Percentiles rank a stretch among this genome's conserved stretches.
phyloP scores from a whole-genome alignment of 2,329 filamentous ascomycete genomes.

The Colletotrichum australisinense region DNA sequence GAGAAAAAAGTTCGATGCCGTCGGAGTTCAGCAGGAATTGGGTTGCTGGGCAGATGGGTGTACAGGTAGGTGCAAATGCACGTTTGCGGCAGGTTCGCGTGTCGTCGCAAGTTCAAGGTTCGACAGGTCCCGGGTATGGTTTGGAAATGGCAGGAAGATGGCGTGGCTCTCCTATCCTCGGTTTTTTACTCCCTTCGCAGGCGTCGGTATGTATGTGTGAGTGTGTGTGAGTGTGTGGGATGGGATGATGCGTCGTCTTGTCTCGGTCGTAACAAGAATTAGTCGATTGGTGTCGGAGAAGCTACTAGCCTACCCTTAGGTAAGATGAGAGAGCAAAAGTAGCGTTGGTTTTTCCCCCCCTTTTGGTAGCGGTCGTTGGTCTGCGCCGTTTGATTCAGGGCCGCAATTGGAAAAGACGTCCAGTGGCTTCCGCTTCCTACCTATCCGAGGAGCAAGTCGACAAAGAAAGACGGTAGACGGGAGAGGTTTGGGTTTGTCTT shows the following conservation, averaged over 20 bases:
- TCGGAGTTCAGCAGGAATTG: conserved; percentile 21
- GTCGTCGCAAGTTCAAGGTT: conserved; percentile 33
- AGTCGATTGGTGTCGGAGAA: conserved; percentile 22
- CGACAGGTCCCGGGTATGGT: conserved; percentile 2
- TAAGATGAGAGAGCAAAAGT: background rate
- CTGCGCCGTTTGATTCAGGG: conserved; percentile 4
- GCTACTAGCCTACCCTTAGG: conserved; percentile 7
- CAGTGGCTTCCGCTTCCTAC: background rate
- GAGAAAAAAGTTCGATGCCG: conserved; percentile 1
- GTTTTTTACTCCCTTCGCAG: background rate
- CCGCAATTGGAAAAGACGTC: conserved; percentile 11
- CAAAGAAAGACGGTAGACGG: conserved; percentile 14
- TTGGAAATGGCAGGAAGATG: background rate
- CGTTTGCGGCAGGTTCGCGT: conserved; percentile 20
- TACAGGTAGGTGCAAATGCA: background rate
- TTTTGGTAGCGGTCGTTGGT: conserved; percentile 1
- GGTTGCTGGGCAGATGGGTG: background rate
- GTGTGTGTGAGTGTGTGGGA: conserved; percentile 4
- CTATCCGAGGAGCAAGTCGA: conserved; percentile 3
- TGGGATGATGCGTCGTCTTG: conserved; percentile 21
- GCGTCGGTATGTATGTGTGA: background rate
- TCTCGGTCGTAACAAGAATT: conserved; percentile 23
- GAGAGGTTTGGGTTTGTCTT: conserved; percentile 23
- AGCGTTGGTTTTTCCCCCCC: background rate
- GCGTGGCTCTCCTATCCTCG: background rate